Conservation (phyloP, 2,329 filamentous ascomycete species). For the Teratosphaeria destructans region DNA sequence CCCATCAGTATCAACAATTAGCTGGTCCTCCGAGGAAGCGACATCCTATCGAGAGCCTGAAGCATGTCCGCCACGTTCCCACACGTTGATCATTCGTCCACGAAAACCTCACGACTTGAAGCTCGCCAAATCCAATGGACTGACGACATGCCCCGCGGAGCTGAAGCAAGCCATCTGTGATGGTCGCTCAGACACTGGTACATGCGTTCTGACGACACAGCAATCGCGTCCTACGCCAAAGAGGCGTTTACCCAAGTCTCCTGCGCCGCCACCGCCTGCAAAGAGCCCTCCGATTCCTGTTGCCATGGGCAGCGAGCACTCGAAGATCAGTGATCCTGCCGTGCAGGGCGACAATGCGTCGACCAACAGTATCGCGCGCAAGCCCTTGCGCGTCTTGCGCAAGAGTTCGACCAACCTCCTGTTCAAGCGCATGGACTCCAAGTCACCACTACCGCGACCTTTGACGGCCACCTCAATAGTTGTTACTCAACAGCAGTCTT, state of each 20-base stretch:
- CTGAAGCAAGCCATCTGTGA: conserved; percentile 17
- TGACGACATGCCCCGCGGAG: conserved; percentile 12
- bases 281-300: conserved; percentile 7
- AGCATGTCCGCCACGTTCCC: conserved; percentile 18
- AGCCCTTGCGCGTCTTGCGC: conserved; percentile 14
- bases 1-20: conserved; percentile 2
- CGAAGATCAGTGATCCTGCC: conserved; percentile 9
- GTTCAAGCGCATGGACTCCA: conserved; percentile 20
- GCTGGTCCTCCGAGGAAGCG: background rate
- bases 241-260: conserved; percentile 3
- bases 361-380: conserved; percentile 13
- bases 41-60: conserved; percentile 3
- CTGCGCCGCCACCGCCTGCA: background rate
- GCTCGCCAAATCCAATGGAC: conserved; percentile 17
- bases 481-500: conserved; percentile 6
- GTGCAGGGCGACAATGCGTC: conserved; percentile 12
- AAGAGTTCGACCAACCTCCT: conserved; percentile 21
- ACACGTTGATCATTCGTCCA: conserved; percentile 7
- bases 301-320: conserved; percentile 22
- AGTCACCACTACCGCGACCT: conserved; percentile 8
- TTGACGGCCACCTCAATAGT: conserved; percentile 9
- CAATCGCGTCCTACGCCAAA: conserved; percentile 12
- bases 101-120: conserved; percentile 14
- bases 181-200: conserved; percentile 9
- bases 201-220: conserved; percentile 10